phyloP scores from a whole-genome alignment of 176 grass and related monocot species.

The Paspalum notatum region DNA sequence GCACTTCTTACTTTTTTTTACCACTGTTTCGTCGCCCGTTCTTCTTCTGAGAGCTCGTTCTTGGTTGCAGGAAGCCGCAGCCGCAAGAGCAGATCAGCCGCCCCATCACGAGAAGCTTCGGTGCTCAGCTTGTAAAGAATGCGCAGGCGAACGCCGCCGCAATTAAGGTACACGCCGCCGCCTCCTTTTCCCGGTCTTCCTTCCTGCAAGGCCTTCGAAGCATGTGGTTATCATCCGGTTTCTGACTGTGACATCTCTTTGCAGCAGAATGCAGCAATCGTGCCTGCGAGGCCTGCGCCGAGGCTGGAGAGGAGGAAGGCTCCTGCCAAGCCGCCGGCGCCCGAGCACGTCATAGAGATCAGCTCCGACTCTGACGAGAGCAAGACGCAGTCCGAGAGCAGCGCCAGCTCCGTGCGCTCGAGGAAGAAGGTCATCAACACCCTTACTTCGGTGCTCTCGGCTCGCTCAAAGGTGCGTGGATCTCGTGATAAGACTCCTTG shows the following conservation, averaged over 20 bases:
- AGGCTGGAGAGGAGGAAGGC: conserved; percentile 57
- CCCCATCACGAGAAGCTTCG: conserved; percentile 58
- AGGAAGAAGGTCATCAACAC: conserved; percentile 80
- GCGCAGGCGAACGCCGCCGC: conserved; percentile 55
- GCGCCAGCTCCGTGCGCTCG: conserved; percentile 38
- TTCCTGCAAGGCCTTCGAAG: not conserved
- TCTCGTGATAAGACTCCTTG: not conserved
- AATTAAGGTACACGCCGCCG: conserved; percentile 49
- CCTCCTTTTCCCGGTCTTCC: not conserved
- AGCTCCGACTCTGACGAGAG: conserved; percentile 50
- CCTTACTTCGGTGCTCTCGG: conserved; percentile 77
- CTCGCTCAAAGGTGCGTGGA: conserved; percentile 77
- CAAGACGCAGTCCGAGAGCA: conserved; percentile 34
- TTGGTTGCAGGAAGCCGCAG: conserved; percentile 49
- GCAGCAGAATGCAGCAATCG: conserved; percentile 32
- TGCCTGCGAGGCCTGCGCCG: conserved; percentile 35
- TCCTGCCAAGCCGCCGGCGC: conserved; percentile 42
- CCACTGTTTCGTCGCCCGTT: not conserved
- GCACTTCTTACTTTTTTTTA: not conserved
- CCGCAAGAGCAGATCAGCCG: conserved; percentile 36
- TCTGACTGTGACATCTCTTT: not conserved
- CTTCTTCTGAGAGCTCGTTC: conserved; percentile 1
- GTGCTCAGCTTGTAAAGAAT: conserved; percentile 66
- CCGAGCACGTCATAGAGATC: conserved; percentile 59
- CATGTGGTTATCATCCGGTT: not conserved